Base-by-base conservation (phyloP, 2,329 filamentous ascomycete genomes). In the Pyricularia pennisetigena region DNA sequence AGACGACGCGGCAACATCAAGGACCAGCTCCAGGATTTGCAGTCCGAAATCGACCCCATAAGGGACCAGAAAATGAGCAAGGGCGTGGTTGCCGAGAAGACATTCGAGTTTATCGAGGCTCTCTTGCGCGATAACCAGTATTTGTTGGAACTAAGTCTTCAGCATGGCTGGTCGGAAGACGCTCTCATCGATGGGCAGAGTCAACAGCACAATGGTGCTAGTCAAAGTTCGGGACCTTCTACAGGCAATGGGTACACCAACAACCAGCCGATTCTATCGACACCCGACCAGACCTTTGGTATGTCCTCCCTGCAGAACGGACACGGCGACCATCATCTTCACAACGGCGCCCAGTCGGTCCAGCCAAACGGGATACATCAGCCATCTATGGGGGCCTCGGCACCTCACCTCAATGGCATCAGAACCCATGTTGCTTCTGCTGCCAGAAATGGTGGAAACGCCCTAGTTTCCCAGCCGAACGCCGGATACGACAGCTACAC, bases 1-100 rank as follows among this genome's bases (percentile, higher is more conserved):
- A 96, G 95, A 78, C 86, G 93, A 16, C 57, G 57, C 7, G 57
- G 57, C 12, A 23, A 61, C 5, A 61, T 61, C n/a, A 61, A 61
- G 57, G 57, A 26, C n/a, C 57, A 61, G 9, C 57, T 61, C 4
- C 57, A 24, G 57, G n/a, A 61, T 23, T 9, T 61, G 5, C 57
- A 61, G 20, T 61, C 57, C 4, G 57, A 61, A 61, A 61, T 61
- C 23, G 24, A 61, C 23, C 57, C 57, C 4, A 61, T 61, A 12
- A 61, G 23, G 57, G 57, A 61, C 5, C 57, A 61, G 57, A 61
- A 61, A 26, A 61, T 61, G 57, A 61, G 57, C 57, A 61, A 61
- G 6, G 57, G 57, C 57, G 57, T 61, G 4, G 57, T 61, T 10
- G 57, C 57, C 3, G 57, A 61, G 57, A 61, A 61, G 57, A 61